Evolutionary conservation across 352 stramenopile genomes (phyloP), one percentile per base, ranked within the genome.

Genomic region (Thraustochytrium aureum): DNA sequence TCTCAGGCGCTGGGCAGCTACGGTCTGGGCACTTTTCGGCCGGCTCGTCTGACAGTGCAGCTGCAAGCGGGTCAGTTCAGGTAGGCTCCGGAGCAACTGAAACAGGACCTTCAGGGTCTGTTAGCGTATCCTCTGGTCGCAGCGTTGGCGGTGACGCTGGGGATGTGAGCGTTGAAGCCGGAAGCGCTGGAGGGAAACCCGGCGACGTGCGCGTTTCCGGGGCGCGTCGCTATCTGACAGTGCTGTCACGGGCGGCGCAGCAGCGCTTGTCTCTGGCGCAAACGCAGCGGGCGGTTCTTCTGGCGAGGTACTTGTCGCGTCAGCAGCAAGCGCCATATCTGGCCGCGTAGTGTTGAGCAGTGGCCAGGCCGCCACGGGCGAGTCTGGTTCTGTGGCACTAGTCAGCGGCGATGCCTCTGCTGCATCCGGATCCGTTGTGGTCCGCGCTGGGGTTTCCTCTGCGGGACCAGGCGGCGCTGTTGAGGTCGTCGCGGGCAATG

Each of bases 101-200:
- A 17, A 22, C 47, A 22, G 47, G 47, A 26, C 26, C 47, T 26
- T 17, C 47, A 56, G 47, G 47, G 26, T 56, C 47, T 26, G 26
- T 56, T 26, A 22, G 17, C 17, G 47, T 56, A 26, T 56, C 47
- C 26, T 56, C 47, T 56, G 47, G 47, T 17, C 26, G 17, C 10
- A 64, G 56, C 56, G 26, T 64, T 64, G 56, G 56, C 56, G 56
- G 56, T 26, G n/a, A 64, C 26, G 26, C 56, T 64, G 56, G 56
- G 10, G 56, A 64, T 64, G 35, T 64, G 10, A 10, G 56, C 26
- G 26, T 64, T 14, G 26, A 10, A 26, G 26, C 56, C 26, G 56
- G 56, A 17, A 64, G 26, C 26, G 10, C 56, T 64, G 56, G 56
- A 7, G n/a, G n/a, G 26, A n/a, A 14, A 7, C 10, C 56, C 26